These are phyloP conservation scores for Pseudopyricularia javanii DNA, from an alignment of 2,329 filamentous ascomycete genomes.

Conservation along the genomic window DNA sequence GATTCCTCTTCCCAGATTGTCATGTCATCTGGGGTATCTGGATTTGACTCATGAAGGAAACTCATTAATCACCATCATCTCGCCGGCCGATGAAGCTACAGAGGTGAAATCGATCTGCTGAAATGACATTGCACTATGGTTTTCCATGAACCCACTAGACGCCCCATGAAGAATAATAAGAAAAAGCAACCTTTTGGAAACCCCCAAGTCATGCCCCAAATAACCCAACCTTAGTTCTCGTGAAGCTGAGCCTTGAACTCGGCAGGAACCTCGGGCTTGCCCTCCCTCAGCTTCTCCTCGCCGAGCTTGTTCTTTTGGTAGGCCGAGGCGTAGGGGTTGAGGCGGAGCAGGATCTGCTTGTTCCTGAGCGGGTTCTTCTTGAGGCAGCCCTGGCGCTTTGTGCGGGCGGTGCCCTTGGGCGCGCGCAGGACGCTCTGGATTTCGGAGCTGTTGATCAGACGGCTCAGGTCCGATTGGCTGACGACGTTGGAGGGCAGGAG, in stretches of 20 bases:
- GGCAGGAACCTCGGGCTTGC: conserved; percentile 12
- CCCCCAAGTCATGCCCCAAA: neutral
- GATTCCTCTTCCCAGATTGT: neutral
- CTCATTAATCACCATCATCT: neutral
- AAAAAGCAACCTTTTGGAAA: conserved; percentile 3
- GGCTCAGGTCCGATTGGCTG: conserved; percentile 86
- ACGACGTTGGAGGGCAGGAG: conserved; percentile 87
- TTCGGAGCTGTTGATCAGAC: conserved; percentile 98
- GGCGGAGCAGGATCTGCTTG: conserved; percentile 95
- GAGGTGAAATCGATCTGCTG: neutral
- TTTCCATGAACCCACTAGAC: conserved; percentile 2
- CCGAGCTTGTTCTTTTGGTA: conserved; percentile 82
- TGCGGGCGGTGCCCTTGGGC: conserved; percentile 78
- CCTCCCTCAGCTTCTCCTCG: conserved; percentile 39
- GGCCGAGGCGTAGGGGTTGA: conserved; percentile 93
- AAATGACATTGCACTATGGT: neutral
- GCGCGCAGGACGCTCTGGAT: conserved; percentile 91
- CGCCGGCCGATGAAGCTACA: neutral
- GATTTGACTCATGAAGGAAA: neutral
- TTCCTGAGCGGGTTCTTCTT: conserved; percentile 99
- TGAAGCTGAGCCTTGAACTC: conserved; percentile 14
- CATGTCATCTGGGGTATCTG: neutral
- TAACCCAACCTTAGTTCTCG: conserved; percentile 6
- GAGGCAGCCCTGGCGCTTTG: conserved; percentile 84
- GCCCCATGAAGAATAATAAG: conserved; percentile 1